phyloP scores from a whole-genome alignment of 148 eudicot genomes.

The Nyssa sinensis region DNA sequence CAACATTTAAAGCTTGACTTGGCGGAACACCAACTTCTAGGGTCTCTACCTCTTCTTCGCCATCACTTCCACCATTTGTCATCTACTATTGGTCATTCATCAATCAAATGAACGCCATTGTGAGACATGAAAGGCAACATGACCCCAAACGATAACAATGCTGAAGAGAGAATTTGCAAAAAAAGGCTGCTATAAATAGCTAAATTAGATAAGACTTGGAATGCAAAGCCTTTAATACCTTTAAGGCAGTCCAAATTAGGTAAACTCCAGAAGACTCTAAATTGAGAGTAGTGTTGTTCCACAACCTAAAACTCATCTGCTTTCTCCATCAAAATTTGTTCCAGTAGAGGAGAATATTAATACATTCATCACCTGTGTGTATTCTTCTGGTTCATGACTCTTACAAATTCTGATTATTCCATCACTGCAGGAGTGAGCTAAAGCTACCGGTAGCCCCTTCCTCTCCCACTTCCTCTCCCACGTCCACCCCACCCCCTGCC shows the following conservation, averaged over 20 bases:
- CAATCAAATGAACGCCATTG: no score
- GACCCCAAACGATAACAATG: no score
- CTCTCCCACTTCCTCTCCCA: slow-evolving; percentile 65
- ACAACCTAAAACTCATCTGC: slow-evolving; percentile 8
- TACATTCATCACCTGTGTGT: neutral
- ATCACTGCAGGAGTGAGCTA: neutral
- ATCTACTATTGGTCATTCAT: no score
- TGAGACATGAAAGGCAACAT: no score
- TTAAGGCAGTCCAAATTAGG: neutral
- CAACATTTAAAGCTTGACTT: no score
- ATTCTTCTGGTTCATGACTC: slow-evolving; percentile 1
- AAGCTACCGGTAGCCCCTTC: slow-evolving; percentile 45
- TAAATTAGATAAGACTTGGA: neutral
- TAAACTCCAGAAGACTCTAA: neutral
- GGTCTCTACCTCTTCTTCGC: no score
- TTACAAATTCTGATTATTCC: neutral
- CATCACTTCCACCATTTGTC: no score
- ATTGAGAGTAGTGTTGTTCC: neutral
- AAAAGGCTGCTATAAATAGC: neutral
- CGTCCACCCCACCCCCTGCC: slow-evolving; percentile 52
- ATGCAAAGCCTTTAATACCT: neutral
- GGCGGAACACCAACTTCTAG: no score
- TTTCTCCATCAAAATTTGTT: slow-evolving; percentile 14
- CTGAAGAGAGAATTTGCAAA: neutral
- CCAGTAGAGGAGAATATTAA: neutral